Evolutionary conservation across 768 basidiomycete genomes (phyloP).

Genomic region (Suillus bovinus): DNA sequence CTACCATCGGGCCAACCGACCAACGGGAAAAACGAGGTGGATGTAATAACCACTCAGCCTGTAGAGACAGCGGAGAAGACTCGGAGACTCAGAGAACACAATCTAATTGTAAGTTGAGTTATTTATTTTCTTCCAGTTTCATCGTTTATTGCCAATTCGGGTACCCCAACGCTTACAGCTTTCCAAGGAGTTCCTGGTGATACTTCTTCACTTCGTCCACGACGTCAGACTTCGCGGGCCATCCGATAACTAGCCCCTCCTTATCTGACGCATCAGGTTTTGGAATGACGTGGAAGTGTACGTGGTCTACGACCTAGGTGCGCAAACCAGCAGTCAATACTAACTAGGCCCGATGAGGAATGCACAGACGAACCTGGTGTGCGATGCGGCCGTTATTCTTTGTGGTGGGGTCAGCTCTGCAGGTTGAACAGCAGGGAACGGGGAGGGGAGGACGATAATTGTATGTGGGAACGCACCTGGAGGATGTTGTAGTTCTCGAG

Average conservation of each 20-base stretch:
- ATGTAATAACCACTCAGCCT: no score
- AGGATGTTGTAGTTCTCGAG: constrained; percentile 85
- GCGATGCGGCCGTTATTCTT: constrained; percentile 72
- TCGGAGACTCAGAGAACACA: neutral
- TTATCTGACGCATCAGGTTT: constrained; percentile 66
- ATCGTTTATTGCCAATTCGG: neutral
- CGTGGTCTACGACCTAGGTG: constrained; percentile 72
- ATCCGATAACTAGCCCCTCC: constrained; percentile 80
- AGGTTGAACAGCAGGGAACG: neutral
- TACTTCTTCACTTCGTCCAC: constrained; percentile 27
- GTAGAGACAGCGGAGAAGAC: no score
- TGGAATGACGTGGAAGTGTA: constrained; percentile 94
- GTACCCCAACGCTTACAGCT: constrained; percentile 8
- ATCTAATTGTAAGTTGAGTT: neutral
- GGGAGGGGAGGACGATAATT: neutral
- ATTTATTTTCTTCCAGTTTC: neutral
- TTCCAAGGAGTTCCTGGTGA: constrained; percentile 19
- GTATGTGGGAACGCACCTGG: constrained; percentile 40
- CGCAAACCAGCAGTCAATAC: neutral
- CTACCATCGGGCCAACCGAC: no score
- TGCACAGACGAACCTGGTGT: constrained; percentile 45
- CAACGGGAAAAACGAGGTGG: no score
- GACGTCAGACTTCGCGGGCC: constrained; percentile 41
- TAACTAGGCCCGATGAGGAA: neutral
- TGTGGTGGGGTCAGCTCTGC: neutral